Conservation (phyloP, 345 rosid species). For the Linum tenue region DNA sequence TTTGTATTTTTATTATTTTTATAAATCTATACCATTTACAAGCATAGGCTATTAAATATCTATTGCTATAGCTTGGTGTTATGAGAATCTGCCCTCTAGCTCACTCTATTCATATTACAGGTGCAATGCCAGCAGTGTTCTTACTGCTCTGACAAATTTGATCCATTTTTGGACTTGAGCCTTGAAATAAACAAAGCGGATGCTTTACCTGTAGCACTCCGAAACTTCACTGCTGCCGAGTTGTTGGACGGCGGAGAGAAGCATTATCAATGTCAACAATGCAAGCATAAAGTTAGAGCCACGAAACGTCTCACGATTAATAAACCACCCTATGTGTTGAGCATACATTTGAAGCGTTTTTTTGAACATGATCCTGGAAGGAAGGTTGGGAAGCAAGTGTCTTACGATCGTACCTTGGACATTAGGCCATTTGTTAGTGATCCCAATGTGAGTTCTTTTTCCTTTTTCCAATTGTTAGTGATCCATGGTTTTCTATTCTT, state of each 20-base stretch:
- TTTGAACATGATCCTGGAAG: constrained; percentile 59
- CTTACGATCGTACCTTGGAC: constrained; percentile 53
- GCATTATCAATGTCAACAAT: constrained; percentile 76
- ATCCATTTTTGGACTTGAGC: constrained; percentile 87
- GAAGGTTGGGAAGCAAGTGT: constrained; percentile 68
- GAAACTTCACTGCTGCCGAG: constrained; percentile 72
- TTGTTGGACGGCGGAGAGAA: constrained; percentile 77
- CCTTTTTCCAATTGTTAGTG: too few relatives aligned
- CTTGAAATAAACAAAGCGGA: constrained; percentile 81
- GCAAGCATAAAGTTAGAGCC: constrained; percentile 88
- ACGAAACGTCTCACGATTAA: constrained; percentile 71
- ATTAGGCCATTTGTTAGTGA: constrained; percentile 77
- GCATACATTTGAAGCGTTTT: constrained; percentile 85
- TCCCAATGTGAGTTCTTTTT: constrained; percentile 51
- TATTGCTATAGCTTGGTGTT: not conserved
- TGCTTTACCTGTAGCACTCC: constrained; percentile 57
- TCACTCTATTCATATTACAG: constrained; percentile 24
- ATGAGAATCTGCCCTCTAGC: not conserved
- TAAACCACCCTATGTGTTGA: constrained; percentile 79
- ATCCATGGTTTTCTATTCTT: too few relatives aligned
- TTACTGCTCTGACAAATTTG: constrained; percentile 72
- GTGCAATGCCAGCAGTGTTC: constrained; percentile 71
- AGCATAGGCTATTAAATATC: not conserved
- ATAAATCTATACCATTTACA: not conserved
- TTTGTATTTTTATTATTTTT: not conserved